Base-by-base conservation (phyloP, 306 rosid species). In the Leucaena leucocephala region DNA sequence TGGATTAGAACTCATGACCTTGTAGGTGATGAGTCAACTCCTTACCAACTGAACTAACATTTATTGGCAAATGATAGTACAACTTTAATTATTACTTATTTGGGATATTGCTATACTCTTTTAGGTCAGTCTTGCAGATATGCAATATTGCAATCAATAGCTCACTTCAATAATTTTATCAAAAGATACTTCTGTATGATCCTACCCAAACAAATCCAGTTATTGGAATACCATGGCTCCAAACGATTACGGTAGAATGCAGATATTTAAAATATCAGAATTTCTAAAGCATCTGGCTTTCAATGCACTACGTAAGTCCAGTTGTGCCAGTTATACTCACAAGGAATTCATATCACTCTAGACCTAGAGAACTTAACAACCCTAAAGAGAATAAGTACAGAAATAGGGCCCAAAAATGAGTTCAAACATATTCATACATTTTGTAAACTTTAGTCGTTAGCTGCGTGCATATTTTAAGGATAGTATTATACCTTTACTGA, bases 291-390 rank as follows among this genome's bases (percentile, higher is more conserved):
- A 48, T 62, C 69, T 22, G 13, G 68, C 44, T 40, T 42, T 54
- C 17, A 21, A 77, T 54, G 40, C 33, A 22, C 45, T 6, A 35
- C 40, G 12, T 10, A 40, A 50, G 64, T 44, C 46, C 55, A 40
- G 7, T 66, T 50, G 46, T 42, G 11, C 58, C 33, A 42, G 34
- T 67, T 15, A 68, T 9, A 50, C 27, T 39, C n/a, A 22, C 16
- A 54, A 40, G 69, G 7, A 66, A 66, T 21, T 55, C 34, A 55
- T 55, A 72, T 50, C 62, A 9, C 61, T 43, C 78, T 7, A 64
- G 57, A n/a, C 65, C 69, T 21, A 13, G 27, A 16, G 34, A 44
- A 59, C 33, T 52, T 27, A 11, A 13, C 69, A 64, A 64, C 5
- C 42, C 44, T 7, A 64, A 15, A 64, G 8, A 14, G 22, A 36